These are phyloP conservation scores for Ceratobasidium sp. DNA, from an alignment of 1,284 basidiomycete species.

Conservation along the genomic window DNA sequence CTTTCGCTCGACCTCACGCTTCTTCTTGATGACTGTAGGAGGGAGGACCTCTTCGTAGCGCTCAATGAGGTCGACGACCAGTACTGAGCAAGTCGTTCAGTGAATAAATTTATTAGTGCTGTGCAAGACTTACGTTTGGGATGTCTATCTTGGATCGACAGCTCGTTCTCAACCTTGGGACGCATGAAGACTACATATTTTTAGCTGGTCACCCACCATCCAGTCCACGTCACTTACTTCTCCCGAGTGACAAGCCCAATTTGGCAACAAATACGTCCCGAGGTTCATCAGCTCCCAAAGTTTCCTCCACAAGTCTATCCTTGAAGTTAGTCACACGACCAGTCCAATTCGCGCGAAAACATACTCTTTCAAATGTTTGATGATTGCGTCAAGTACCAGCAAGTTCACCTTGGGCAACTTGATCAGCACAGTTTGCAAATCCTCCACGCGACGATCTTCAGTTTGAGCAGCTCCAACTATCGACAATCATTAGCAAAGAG, in stretches of 20 bases:
- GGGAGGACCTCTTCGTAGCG: slow-evolving; percentile 80
- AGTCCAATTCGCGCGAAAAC: slow-evolving; percentile 47
- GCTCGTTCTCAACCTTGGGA: slow-evolving; percentile 78
- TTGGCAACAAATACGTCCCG: slow-evolving; percentile 83
- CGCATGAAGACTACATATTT: slow-evolving; percentile 69
- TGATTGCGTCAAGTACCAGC: slow-evolving; percentile 77
- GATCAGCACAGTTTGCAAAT: slow-evolving; percentile 69
- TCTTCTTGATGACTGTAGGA: slow-evolving; percentile 79
- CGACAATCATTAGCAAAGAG: slow-evolving; percentile 37
- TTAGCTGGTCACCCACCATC: background rate
- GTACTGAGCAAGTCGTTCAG: slow-evolving; percentile 55
- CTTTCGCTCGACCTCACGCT: slow-evolving; percentile 80
- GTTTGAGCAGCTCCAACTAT: slow-evolving; percentile 66
- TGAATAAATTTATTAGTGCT: slow-evolving; percentile 9
- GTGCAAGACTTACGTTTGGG: slow-evolving; percentile 63
- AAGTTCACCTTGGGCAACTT: slow-evolving; percentile 81
- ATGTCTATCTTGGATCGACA: slow-evolving; percentile 85
- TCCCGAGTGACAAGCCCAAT: slow-evolving; percentile 81
- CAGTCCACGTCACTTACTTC: slow-evolving; percentile 62
- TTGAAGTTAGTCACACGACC: slow-evolving; percentile 6
- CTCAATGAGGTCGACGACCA: slow-evolving; percentile 83
- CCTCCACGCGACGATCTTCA: slow-evolving; percentile 64
- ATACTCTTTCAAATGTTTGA: slow-evolving; percentile 77
- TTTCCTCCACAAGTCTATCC: slow-evolving; percentile 69
- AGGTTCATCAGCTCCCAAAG: slow-evolving; percentile 66